These are phyloP conservation scores for Globisporangium middletonii DNA, from an alignment of 352 stramenopile species.

Conservation along the genomic window DNA sequence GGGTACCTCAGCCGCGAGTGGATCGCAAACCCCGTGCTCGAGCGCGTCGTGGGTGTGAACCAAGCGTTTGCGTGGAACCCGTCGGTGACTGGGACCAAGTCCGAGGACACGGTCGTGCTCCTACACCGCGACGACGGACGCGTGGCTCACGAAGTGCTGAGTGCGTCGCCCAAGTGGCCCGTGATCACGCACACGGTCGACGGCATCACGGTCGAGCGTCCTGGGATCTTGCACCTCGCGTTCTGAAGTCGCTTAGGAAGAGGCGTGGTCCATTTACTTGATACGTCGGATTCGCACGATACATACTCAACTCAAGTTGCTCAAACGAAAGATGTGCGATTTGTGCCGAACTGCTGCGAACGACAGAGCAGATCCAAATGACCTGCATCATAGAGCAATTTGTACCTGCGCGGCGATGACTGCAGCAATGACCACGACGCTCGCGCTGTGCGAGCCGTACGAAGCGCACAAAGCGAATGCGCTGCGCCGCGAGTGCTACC, in stretches of 20 bases:
- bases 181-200: constrained; percentile 44
- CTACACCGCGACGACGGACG: constrained; percentile 16
- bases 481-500: background rate
- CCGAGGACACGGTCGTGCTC: constrained; percentile 62
- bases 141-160: constrained; percentile 50
- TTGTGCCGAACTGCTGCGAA: no score
- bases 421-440: background rate
- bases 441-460: background rate
- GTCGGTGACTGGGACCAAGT: constrained; percentile 66
- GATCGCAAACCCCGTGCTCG: constrained; percentile 41
- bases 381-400: no score
- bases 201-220: constrained; percentile 37
- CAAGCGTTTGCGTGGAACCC: constrained; percentile 72
- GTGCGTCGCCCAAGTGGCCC: constrained; percentile 9
- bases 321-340: no score
- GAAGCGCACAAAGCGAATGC: background rate
- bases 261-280: no score
- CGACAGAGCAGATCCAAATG: no score
- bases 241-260: constrained; percentile 19
- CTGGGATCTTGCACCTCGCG: constrained; percentile 52
- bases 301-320: no score
- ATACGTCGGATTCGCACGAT: no score
- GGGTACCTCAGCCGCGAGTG: constrained; percentile 72
- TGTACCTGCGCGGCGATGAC: background rate
- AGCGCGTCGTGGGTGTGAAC: constrained; percentile 30